Evolutionary conservation across 495 filamentous ascomycete genomes (phyloP), one percentile per base, ranked within the genome.

Genomic region (Aspergillus sclerotioniger): DNA sequence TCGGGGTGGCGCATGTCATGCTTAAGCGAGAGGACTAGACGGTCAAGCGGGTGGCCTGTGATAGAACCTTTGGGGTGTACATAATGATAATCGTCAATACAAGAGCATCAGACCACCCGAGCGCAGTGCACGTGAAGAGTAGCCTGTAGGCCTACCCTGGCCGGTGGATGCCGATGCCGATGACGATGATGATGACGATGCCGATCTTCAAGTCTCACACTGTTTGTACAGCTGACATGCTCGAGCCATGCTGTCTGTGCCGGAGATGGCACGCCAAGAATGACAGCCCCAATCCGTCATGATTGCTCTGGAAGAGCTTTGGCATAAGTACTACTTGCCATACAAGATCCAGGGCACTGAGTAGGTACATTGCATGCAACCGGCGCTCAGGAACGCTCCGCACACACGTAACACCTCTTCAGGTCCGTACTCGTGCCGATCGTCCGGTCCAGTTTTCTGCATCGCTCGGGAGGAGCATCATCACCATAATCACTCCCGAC

Each of bases 401-500:
- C 25, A 25, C 25, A 25, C 25, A 25, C 25, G 5, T 25, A 2
- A n/a, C 13, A n/a, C 5, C 13, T 41, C 13, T n/a, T n/a, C 3
- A 12, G 37, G 37, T n/a, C 37, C 15, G 13, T 6, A 6, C 12
- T 15, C 5, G 35, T 8, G 10, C 32, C 15, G 35, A 10, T 6
- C 10, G 37, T 41, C 12, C n/a, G 4, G 5, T n/a, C 12, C n/a
- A 15, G 37, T 3, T 5, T 1, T 41, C n/a, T 15, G n/a, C 37
- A 15, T 41, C 37, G 37, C 8, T 0, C n/a, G 28, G 13, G n/a
- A 31, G 21, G 39, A 21, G 12, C 12, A 49, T 25, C 25, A 25
- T 25, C n/a, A 7, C 8, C 17, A 15, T 53, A 10, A 50, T 72
- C 57, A 76, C 44, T 82, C 80, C 50, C 69, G 73, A 60, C 82